Evolutionary conservation across 169 alveolate species (phyloP).

Genomic region (Prorocentrum cordatum): DNA sequence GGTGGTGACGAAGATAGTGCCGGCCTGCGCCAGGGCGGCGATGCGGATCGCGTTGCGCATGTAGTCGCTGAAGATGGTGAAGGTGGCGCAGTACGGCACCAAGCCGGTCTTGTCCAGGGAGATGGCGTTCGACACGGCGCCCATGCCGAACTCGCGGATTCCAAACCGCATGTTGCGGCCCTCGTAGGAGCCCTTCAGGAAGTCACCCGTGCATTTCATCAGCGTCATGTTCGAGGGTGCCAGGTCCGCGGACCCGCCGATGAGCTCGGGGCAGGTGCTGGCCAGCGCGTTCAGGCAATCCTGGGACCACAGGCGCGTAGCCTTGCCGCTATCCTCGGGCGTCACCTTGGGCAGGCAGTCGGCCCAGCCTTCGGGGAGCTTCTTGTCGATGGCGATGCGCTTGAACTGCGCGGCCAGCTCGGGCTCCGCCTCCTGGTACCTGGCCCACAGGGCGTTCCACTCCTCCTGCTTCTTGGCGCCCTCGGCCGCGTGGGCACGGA

Average conservation of each 20-base stretch:
- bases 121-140: conserved; percentile 78
- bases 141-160: conserved; percentile 81
- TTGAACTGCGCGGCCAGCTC: background rate
- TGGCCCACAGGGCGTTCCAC: background rate
- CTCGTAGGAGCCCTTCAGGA: background rate
- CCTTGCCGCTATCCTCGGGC: background rate
- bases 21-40: conserved; percentile 75
- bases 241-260: conserved; percentile 80
- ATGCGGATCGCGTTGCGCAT: conserved; percentile 76
- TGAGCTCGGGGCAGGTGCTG: conserved; percentile 66
- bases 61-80: conserved; percentile 68
- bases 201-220: background rate
- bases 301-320: background rate
- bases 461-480: background rate
- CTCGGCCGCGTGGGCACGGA: background rate
- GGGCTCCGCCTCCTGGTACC: background rate
- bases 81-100: conserved; percentile 78
- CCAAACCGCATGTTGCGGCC: conserved; percentile 66
- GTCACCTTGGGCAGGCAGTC: background rate
- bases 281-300: conserved; percentile 30
- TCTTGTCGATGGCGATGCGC: background rate
- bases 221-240: conserved; percentile 72
- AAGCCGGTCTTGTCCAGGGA: conserved; percentile 75
- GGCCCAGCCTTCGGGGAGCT: background rate
- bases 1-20: conserved; percentile 76